A percentile compares a stretch with the other conserved stretches of the same genome.
These are phyloP conservation scores for Cordyceps farinosa DNA, from an alignment of 2,329 filamentous ascomycete genomes.

Conservation along the genomic window DNA sequence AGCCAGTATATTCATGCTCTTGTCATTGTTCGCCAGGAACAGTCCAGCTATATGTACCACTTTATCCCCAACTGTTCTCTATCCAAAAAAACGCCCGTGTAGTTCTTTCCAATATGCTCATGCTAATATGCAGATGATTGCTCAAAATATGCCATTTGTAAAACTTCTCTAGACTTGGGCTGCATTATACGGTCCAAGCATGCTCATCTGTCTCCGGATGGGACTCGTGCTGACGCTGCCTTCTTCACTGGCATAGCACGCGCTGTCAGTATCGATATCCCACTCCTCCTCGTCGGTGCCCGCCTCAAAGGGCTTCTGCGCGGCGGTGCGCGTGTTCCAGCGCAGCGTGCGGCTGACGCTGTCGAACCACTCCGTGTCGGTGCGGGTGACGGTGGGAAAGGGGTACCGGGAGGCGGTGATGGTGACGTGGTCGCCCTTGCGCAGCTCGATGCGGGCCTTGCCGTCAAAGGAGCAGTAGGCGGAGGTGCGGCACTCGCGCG, in stretches of 20 bases:
- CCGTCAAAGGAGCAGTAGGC: constrained; percentile 98
- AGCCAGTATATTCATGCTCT: background rate
- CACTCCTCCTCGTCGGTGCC: constrained; percentile 60
- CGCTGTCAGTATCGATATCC: constrained; percentile 91
- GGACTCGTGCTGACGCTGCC: constrained; percentile 65
- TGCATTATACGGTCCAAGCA: constrained; percentile 49
- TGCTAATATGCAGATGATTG: constrained; percentile 1
- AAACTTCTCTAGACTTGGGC: background rate
- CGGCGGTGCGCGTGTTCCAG: constrained; percentile 91
- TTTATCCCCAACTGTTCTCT: background rate
- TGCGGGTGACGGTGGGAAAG: constrained; percentile 91
- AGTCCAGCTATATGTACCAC: background rate
- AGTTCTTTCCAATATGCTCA: background rate
- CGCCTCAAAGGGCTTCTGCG: constrained; percentile 82
- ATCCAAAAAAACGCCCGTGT: background rate
- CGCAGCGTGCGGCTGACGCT: constrained; percentile 86
- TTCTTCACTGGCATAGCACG: constrained; percentile 68
- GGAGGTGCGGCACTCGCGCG: constrained; percentile 78
- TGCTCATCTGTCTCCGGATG: constrained; percentile 68
- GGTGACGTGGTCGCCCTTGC: constrained; percentile 91
- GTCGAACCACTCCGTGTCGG: constrained; percentile 92
- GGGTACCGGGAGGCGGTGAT: constrained; percentile 95
- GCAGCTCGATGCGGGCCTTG: constrained; percentile 90
- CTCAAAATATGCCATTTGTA: background rate
- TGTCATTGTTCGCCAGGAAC: constrained; percentile 14